Evolutionary conservation across 2,329 filamentous ascomycete species (phyloP).

Genomic region (Elsinoe ampelina): DNA sequence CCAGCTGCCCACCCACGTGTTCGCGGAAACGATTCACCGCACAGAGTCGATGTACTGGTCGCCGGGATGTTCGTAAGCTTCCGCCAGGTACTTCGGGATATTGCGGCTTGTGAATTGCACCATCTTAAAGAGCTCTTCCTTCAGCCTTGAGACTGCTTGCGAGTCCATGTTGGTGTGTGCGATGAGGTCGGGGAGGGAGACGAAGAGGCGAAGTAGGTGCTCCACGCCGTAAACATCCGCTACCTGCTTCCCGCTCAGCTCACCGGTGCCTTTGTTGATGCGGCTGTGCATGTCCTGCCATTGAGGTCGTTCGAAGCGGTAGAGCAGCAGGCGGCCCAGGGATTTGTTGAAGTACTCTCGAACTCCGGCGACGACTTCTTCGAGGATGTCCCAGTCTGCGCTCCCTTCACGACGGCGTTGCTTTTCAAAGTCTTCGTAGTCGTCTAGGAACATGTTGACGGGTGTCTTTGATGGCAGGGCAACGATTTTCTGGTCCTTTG

Average conservation of each 20-base stretch:
- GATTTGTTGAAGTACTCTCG: constrained; percentile 91
- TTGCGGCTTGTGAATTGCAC: constrained; percentile 76
- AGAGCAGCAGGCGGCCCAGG: constrained; percentile 79
- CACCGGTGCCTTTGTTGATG: constrained; percentile 51
- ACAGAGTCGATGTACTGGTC: constrained; percentile 56
- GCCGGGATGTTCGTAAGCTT: constrained; percentile 63
- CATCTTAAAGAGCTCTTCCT: constrained; percentile 81
- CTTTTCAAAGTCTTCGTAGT: constrained; percentile 68
- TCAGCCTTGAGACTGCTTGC: constrained; percentile 77
- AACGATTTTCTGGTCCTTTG: constrained; percentile 85
- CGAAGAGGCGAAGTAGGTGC: constrained; percentile 79
- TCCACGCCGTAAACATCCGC: constrained; percentile 86
- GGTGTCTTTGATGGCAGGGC: constrained; percentile 69
- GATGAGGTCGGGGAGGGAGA: constrained; percentile 77
- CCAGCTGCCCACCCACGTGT: not conserved
- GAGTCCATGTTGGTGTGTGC: constrained; percentile 98
- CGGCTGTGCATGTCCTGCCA: constrained; percentile 68
- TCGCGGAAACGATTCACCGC: constrained; percentile 8
- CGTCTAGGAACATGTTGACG: constrained; percentile 67
- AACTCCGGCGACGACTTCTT: constrained; percentile 78
- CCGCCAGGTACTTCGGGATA: constrained; percentile 66
- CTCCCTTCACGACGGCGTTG: constrained; percentile 56
- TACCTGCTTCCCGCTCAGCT: constrained; percentile 60
- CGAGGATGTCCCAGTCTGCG: constrained; percentile 72
- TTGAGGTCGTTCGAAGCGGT: constrained; percentile 87